Evolutionary conservation across 306 rosid genomes (phyloP), one percentile per base, ranked within the genome.

Genomic region (Myrica gale): DNA sequence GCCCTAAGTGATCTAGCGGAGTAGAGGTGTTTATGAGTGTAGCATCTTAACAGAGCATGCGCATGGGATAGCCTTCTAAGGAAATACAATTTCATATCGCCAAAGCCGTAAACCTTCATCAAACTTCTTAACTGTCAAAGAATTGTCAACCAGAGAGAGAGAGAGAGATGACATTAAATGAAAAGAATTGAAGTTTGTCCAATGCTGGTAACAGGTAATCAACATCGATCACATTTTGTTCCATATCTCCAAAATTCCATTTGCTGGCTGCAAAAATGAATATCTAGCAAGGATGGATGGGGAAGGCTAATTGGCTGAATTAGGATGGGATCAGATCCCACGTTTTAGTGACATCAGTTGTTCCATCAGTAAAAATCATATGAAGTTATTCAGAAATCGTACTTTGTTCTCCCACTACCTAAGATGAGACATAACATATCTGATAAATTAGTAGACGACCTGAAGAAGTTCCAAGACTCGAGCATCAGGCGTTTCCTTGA

Each of bases 401-500:
- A 89, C 82, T 95, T 95, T 3, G 97, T 90, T 80, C 98, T 85
- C 32, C 96, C 97, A 83, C 97, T 95, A 61, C 77, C 84, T 78
- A 95, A 66, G 79, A 95, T 79, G 69, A 92, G 96, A 84, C 98
- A 95, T 82, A 90, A 76, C 98, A 90, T 89, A 83, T 92, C 92
- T 26, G 87, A 71, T 43, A 88, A 84, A 70, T 83, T 78, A 23
- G 73, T 76, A 80, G 82, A 78, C n/a, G 92, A 88, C 50, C 72
- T 79, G 75, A 87, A 90, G 82, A 88, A 92, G 80, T 92, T 87
- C 98, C 98, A 94, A 51, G 95, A 85, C 83, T 92, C 98, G 0
- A 92, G 97, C 98, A 94, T 92, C 52, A 92, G 89, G 37, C 98
- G 96, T 82, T 94, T 94, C 82, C 98, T 92, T 45, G 96, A 94